Conservation (phyloP, 2,329 filamentous ascomycete species). For the Phyllosticta citribraziliensis region DNA sequence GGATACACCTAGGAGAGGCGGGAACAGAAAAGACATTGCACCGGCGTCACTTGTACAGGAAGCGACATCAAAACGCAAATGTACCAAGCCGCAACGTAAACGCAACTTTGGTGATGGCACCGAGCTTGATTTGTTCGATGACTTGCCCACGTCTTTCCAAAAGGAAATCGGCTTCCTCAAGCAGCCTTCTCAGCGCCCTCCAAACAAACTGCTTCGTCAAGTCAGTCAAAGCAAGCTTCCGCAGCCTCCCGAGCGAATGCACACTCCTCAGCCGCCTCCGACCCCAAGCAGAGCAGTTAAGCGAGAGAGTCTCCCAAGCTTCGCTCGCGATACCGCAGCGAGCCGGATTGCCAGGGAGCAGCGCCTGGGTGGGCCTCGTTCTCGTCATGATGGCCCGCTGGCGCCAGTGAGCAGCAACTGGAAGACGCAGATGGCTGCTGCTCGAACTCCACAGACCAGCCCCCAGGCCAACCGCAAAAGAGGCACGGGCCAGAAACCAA, state of each 20-base stretch:
- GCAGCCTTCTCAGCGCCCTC: slow-evolving; percentile 60
- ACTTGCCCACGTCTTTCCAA: slow-evolving; percentile 77
- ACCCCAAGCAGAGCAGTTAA: slow-evolving; percentile 48
- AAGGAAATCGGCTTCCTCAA: slow-evolving; percentile 76
- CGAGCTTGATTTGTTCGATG: slow-evolving; percentile 88
- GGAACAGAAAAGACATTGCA: slow-evolving; percentile 34
- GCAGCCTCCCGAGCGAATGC: slow-evolving; percentile 33
- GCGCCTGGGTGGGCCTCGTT: slow-evolving; percentile 38
- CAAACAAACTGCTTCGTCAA: slow-evolving; percentile 52
- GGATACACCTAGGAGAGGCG: slow-evolving; percentile 40
- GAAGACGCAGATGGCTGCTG: slow-evolving; percentile 45
- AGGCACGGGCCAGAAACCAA: slow-evolving; percentile 59
- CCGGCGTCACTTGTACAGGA: slow-evolving; percentile 41
- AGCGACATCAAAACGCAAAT: slow-evolving; percentile 54
- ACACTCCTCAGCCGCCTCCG: slow-evolving; percentile 34
- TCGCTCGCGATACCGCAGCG: slow-evolving; percentile 57
- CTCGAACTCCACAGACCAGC: slow-evolving; percentile 41
- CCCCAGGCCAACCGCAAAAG: slow-evolving; percentile 39
- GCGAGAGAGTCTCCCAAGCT: slow-evolving; percentile 47
- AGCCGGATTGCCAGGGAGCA: slow-evolving; percentile 56
- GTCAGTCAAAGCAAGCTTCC: slow-evolving; percentile 36
- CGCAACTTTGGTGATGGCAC: slow-evolving; percentile 83
- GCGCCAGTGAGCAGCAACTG: slow-evolving; percentile 48
- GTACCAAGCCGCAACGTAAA: slow-evolving; percentile 61
- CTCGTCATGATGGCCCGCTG: slow-evolving; percentile 39